phyloP scores from a whole-genome alignment of 345 rosid genomes.

The Eucalyptus grandis region DNA sequence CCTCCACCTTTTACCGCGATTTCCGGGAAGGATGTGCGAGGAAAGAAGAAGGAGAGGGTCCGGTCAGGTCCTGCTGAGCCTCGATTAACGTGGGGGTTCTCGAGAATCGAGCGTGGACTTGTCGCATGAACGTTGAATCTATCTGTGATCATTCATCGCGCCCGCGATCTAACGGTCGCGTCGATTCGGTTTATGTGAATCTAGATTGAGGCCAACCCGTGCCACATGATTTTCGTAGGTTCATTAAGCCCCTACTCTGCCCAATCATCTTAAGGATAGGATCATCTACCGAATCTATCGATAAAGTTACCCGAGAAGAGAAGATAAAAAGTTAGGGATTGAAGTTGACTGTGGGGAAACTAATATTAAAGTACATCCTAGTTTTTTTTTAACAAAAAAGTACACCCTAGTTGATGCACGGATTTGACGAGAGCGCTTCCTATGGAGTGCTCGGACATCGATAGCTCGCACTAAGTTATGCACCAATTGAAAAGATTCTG shows the following conservation, averaged over 20 bases:
- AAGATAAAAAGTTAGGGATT: not conserved
- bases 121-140: too few relatives aligned
- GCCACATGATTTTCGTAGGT: not conserved
- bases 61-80: not conserved
- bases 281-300: not conserved
- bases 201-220: not conserved
- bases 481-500: not conserved
- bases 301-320: not conserved
- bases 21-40: not conserved
- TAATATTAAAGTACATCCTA: not conserved
- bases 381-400: too few relatives aligned
- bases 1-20: not conserved
- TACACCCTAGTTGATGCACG: not conserved
- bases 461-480: too few relatives aligned
- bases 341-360: not conserved
- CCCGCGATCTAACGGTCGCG: not conserved
- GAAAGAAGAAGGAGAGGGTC: not conserved
- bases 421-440: not conserved
- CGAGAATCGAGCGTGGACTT: not conserved
- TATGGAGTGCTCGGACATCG: accelerated
- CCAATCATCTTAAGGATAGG: not conserved
- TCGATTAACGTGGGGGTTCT: not conserved
- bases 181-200: not conserved
- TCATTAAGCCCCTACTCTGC: not conserved
- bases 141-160: not conserved